A percentile compares a stretch with the other conserved stretches of the same genome.
Evolutionary conservation across 306 rosid genomes (phyloP).

Genomic region (Vigna unguiculata): DNA sequence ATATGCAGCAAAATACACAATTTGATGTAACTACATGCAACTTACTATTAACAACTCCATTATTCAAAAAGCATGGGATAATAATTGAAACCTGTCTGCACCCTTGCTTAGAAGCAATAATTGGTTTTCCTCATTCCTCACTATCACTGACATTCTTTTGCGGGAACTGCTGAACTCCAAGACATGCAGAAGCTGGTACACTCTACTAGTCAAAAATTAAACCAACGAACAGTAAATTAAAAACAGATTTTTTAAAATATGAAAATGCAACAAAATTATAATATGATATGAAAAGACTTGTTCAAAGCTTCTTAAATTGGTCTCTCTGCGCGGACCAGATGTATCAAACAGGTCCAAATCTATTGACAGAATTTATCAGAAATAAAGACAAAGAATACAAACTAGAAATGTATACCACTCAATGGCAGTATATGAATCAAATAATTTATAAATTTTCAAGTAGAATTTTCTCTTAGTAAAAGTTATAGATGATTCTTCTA

Average conservation of each 20-base stretch:
- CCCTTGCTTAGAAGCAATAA: conserved; percentile 87
- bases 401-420: neutral
- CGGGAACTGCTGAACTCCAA: conserved; percentile 90
- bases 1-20: conserved; percentile 43
- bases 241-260: conserved; percentile 21
- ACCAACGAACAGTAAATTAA: conserved; percentile 36
- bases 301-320: neutral
- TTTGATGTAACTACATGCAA: conserved; percentile 42
- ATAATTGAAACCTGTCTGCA: conserved; percentile 82
- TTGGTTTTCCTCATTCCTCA: conserved; percentile 67
- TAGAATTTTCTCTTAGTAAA: neutral
- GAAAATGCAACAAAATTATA: conserved; percentile 17
- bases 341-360: conserved; percentile 17
- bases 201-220: conserved; percentile 55
- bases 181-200: conserved; percentile 74
- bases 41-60: conserved; percentile 40
- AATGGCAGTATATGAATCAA: neutral
- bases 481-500: neutral
- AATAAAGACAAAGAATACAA: neutral
- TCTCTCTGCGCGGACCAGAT: conserved; percentile 24
- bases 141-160: conserved; percentile 95
- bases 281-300: neutral
- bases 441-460: neutral
- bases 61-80: conserved; percentile 36
- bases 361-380: neutral